These are phyloP conservation scores for Kluyveromyces siamensis DNA, from an alignment of 805 yeast species.

Conservation along the genomic window DNA sequence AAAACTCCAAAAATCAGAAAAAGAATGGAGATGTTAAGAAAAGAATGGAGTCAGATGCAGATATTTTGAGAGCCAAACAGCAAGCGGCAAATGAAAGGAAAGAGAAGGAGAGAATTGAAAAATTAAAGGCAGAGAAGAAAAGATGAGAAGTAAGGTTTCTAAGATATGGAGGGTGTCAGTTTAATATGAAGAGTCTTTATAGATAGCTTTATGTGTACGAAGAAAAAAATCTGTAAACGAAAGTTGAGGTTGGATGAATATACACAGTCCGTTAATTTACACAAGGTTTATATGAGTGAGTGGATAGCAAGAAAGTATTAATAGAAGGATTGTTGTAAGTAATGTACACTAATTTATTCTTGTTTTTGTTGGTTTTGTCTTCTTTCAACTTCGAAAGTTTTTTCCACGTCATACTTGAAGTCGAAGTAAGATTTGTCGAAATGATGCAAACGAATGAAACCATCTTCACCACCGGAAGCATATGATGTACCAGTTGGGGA, in stretches of 20 bases:
- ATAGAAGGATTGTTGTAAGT: conserved; percentile 1
- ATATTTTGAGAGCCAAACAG: conserved; percentile 81
- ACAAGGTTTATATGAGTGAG: background rate
- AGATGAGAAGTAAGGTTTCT: conserved; percentile 2
- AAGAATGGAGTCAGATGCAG: conserved; percentile 85
- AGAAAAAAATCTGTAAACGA: too few relatives aligned
- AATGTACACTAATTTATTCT: conserved; percentile 1
- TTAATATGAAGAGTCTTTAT: too few relatives aligned
- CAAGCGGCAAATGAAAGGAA: conserved; percentile 38
- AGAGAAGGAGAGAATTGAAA: conserved; percentile 24
- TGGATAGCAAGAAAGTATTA: background rate
- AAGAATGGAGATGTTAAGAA: conserved; percentile 77
- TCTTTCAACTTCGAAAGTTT: conserved; percentile 48
- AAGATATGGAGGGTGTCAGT: too few relatives aligned
- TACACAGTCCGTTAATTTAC: background rate
- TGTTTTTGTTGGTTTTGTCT: conserved; percentile 3
- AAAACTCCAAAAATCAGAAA: conserved; percentile 47
- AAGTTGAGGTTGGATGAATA: too few relatives aligned
- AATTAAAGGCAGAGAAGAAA: conserved; percentile 11
- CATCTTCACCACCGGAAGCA: conserved; percentile 99
- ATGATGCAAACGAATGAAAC: conserved; percentile 87
- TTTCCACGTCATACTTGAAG: conserved; percentile 85
- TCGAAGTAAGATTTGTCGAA: conserved; percentile 91
- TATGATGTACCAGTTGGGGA: conserved; percentile 91
- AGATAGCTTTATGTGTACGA: too few relatives aligned